Conservation (phyloP, 2,329 filamentous ascomycete genomes). For the Aspergillus arachidicola region DNA sequence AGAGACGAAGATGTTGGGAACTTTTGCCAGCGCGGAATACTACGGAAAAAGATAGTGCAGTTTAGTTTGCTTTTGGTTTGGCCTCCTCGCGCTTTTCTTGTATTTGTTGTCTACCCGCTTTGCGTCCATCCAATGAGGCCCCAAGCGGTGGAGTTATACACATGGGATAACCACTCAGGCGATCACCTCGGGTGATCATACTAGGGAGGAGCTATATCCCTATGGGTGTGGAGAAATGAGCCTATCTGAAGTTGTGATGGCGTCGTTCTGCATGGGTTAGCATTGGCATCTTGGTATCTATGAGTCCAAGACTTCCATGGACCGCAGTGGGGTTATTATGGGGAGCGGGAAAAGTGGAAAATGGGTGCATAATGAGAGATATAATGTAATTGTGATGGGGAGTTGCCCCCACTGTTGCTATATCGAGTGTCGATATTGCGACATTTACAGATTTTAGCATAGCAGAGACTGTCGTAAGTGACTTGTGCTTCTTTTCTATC, state of each 20-base stretch:
- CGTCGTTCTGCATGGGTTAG: not conserved
- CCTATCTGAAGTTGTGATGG: not conserved
- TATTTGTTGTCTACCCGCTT: not conserved
- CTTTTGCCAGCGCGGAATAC: not conserved
- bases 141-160: not conserved
- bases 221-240: not conserved
- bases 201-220: not conserved
- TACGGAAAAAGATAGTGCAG: not conserved
- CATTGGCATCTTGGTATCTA: not conserved
- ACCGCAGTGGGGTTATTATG: not conserved
- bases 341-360: not conserved
- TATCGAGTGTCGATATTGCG: not conserved
- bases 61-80: not conserved
- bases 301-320: not conserved
- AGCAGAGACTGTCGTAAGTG: not conserved
- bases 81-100: not conserved
- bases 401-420: not conserved
- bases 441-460: not conserved
- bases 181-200: not conserved
- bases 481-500: not conserved
- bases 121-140: not conserved
- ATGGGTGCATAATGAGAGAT: not conserved
- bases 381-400: not conserved
- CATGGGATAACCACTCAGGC: not conserved
- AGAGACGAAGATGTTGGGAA: not conserved